Evolutionary conservation across 2,329 filamentous ascomycete species (phyloP).

Genomic region (Calcarisporium arbuscula): DNA sequence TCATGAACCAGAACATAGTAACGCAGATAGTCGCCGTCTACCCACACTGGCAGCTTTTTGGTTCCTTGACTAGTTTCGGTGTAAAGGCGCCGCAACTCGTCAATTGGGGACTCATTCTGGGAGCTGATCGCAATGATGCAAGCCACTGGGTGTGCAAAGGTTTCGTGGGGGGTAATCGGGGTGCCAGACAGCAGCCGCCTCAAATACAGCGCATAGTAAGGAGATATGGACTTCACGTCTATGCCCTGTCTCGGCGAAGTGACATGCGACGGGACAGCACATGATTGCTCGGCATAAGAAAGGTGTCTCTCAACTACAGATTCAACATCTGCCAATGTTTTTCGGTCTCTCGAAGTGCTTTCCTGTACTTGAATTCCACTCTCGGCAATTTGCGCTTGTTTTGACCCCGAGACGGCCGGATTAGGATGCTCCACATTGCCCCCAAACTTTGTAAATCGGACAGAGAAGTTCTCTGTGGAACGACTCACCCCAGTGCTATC

Average conservation of each 20-base stretch:
- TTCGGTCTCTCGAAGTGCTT: slow-evolving; percentile 22
- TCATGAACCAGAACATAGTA: slow-evolving; percentile 98
- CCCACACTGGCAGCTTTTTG: slow-evolving; percentile 71
- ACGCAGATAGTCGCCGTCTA: slow-evolving; percentile 83
- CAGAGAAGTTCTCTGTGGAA: slow-evolving; percentile 81
- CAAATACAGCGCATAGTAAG: slow-evolving; percentile 81
- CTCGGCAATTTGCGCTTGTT: slow-evolving; percentile 32
- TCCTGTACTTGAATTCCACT: slow-evolving; percentile 19
- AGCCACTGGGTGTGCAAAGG: slow-evolving; percentile 89
- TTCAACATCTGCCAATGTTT: slow-evolving; percentile 60
- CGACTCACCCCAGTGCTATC: slow-evolving; percentile 83
- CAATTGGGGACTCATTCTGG: slow-evolving; percentile 73
- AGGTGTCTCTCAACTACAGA: slow-evolving; percentile 75
- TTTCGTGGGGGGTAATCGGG: slow-evolving; percentile 77
- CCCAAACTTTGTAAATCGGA: slow-evolving; percentile 74
- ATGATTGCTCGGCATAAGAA: slow-evolving; percentile 62
- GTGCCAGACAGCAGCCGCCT: slow-evolving; percentile 75
- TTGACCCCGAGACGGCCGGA: slow-evolving; percentile 22
- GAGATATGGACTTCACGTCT: slow-evolving; percentile 54
- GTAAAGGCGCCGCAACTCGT: slow-evolving; percentile 79
- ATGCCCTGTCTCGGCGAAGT: slow-evolving; percentile 33
- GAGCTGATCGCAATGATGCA: slow-evolving; percentile 95
- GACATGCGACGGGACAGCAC: slow-evolving; percentile 27
- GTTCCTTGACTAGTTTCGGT: slow-evolving; percentile 74
- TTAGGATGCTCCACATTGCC: slow-evolving; percentile 48